Conservation (phyloP, 768 basidiomycete species). For the Leccinellum luteum region DNA sequence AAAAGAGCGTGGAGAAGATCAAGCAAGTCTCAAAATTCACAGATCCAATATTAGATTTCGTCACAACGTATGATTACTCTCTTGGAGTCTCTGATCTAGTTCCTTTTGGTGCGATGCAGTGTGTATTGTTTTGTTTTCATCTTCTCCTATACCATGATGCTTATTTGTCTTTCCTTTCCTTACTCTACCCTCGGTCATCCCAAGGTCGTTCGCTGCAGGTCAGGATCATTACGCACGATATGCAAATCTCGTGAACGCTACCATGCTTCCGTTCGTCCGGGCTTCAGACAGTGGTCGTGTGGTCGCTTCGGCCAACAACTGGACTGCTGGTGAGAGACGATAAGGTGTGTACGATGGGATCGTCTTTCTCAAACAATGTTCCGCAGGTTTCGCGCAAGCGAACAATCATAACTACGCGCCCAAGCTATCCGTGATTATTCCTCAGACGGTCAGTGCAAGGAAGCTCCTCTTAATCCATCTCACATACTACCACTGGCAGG, state of each 20-base stretch:
- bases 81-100: conserved; percentile 59
- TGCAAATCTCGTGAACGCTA: conserved; percentile 38
- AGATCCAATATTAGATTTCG: conserved; percentile 48
- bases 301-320: conserved; percentile 62
- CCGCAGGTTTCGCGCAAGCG: conserved; percentile 44
- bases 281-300: conserved; percentile 51
- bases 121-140: conserved; percentile 43
- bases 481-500: conserved; percentile 26
- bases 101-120: conserved; percentile 66
- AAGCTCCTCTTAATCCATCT: neutral
- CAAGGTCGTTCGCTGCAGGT: conserved; percentile 51
- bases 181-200: neutral
- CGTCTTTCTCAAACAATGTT: neutral
- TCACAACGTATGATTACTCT: conserved; percentile 52
- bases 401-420: conserved; percentile 45
- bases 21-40: conserved; percentile 41
- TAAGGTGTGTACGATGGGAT: too few relatives aligned
- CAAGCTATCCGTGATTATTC: conserved; percentile 49
- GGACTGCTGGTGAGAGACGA: conserved; percentile 50
- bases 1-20: conserved; percentile 51
- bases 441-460: conserved; percentile 43
- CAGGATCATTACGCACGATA: conserved; percentile 53
- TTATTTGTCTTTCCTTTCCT: neutral
- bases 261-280: conserved; percentile 50
- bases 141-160: conserved; percentile 43